Conservation (phyloP, 1,284 basidiomycete species). For the Gymnopus androsaceus region DNA sequence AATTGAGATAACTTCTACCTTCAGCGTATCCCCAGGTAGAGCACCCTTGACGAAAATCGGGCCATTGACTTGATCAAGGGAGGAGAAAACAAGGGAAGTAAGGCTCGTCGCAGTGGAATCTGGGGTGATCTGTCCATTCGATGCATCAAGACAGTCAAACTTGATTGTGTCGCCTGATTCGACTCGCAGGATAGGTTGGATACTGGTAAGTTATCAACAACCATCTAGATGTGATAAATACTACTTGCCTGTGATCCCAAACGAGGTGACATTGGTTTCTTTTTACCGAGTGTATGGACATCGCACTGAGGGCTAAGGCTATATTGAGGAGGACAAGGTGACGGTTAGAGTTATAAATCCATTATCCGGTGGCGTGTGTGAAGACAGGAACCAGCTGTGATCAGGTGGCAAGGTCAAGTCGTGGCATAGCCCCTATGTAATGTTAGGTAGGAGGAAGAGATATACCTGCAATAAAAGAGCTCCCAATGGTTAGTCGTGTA, state of each 20-base stretch:
- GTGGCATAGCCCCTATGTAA: too few species aligned
- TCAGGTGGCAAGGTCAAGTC: too few species aligned
- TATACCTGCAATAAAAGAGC: too few species aligned
- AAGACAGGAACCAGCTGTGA: too few species aligned
- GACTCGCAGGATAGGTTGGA: slow-evolving; percentile 49
- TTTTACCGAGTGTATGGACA: slow-evolving; percentile 54
- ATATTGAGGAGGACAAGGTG: too few species aligned
- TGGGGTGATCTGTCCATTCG: slow-evolving; percentile 59
- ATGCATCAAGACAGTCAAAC: slow-evolving; percentile 64
- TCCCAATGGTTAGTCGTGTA: too few species aligned
- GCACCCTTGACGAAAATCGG: slow-evolving; percentile 55
- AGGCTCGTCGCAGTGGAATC: slow-evolving; percentile 41
- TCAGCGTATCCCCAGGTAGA: slow-evolving; percentile 55
- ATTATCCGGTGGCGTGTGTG: too few species aligned
- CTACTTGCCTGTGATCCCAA: slow-evolving; percentile 56
- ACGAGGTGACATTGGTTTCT: slow-evolving; percentile 51
- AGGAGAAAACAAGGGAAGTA: slow-evolving; percentile 43
- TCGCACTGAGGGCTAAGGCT: too few species aligned
- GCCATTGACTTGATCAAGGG: slow-evolving; percentile 60
- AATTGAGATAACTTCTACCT: slow-evolving; percentile 55
- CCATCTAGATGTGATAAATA: not conserved
- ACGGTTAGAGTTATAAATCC: too few species aligned
- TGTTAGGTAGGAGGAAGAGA: too few species aligned
- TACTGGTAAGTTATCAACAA: slow-evolving; percentile 34
- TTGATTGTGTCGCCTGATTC: slow-evolving; percentile 54